phyloP scores from a whole-genome alignment of 805 yeast species.

The Sungouiella blattae region DNA sequence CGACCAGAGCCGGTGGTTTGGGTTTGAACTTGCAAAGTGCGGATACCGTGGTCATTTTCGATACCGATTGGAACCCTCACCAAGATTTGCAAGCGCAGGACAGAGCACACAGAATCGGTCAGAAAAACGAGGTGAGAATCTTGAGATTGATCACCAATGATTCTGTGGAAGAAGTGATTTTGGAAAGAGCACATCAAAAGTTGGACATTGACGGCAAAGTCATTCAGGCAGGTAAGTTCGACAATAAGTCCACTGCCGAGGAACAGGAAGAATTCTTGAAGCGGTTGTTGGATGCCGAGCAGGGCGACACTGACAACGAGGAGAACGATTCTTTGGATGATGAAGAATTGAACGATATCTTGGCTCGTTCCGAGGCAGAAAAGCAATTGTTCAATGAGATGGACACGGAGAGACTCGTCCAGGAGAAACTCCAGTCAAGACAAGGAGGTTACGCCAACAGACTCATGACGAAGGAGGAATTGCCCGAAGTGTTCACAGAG shows the following conservation, averaged over 20 bases:
- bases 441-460: conserved; percentile 21
- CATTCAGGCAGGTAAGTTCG: conserved; percentile 88
- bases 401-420: conserved; percentile 53
- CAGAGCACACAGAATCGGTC: conserved; percentile 88
- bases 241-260: conserved; percentile 80
- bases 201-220: conserved; percentile 86
- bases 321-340: conserved; percentile 57
- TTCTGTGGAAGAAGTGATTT: conserved; percentile 78
- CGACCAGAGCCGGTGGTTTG: conserved; percentile 88
- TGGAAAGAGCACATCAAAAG: conserved; percentile 80
- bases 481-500: conserved; percentile 25
- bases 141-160: conserved; percentile 76
- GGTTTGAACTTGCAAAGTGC: conserved; percentile 86
- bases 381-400: conserved; percentile 50
- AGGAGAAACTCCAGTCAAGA: conserved; percentile 17
- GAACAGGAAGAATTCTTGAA: conserved; percentile 81
- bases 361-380: conserved; percentile 68
- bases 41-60: conserved; percentile 81
- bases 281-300: conserved; percentile 68
- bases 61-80: conserved; percentile 90
- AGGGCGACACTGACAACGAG: conserved; percentile 51
- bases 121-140: conserved; percentile 81
- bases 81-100: conserved; percentile 91
- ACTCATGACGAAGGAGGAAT: conserved; percentile 22
- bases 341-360: conserved; percentile 66